Evolutionary conservation across 2,329 filamentous ascomycete species (phyloP).

Genomic region (Aspergillus clavatus): DNA sequence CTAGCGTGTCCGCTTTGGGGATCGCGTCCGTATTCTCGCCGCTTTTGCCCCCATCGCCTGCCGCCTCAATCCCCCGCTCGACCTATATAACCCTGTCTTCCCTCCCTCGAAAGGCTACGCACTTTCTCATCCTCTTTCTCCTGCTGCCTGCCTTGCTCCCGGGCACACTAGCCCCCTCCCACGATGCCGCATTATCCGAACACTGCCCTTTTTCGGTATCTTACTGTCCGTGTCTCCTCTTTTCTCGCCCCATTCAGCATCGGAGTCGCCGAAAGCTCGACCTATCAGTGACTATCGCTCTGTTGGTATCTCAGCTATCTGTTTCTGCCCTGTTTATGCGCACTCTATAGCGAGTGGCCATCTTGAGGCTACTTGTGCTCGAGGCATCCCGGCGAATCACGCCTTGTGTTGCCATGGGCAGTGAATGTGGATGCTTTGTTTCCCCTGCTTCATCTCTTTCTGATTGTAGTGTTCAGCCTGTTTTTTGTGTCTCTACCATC

Average conservation of each 20-base stretch:
- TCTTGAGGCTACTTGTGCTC: background rate
- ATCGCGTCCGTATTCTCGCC: constrained; percentile 14
- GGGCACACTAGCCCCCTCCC: constrained; percentile 4
- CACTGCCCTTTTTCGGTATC: constrained; percentile 1
- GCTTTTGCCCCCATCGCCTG: constrained; percentile 15
- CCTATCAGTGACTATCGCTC: constrained; percentile 1
- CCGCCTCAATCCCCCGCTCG: constrained; percentile 10
- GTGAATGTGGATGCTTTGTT: background rate
- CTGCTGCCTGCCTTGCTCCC: constrained; percentile 2
- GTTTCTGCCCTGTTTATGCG: background rate
- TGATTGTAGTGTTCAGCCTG: background rate
- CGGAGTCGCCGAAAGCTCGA: background rate
- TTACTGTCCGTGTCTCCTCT: background rate
- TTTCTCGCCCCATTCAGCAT: background rate
- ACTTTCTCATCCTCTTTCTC: constrained; percentile 21
- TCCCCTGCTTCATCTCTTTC: background rate
- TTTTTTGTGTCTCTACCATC: background rate
- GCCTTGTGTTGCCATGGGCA: background rate
- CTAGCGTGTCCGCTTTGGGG: constrained; percentile 15
- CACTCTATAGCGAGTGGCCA: background rate
- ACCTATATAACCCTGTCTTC: constrained; percentile 25
- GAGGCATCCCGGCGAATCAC: background rate
- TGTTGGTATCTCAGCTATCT: background rate
- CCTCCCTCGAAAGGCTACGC: constrained; percentile 17
- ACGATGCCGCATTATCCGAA: constrained; percentile 4